These are phyloP conservation scores for Spiromastix sp. DNA, from an alignment of 2,329 filamentous ascomycete species.

Conservation along the genomic window DNA sequence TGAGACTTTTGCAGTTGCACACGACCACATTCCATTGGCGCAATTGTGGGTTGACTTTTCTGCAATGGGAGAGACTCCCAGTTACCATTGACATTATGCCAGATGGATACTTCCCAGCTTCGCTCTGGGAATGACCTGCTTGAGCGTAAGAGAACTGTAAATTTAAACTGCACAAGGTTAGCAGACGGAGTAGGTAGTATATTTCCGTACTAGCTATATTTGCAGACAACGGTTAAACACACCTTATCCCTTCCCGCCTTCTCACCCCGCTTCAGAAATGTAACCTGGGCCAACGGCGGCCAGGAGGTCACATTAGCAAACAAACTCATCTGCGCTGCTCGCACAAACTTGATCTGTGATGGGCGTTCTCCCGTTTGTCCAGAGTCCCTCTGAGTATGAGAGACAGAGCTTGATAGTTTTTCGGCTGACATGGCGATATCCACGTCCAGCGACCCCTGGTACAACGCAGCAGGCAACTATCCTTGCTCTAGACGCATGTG, in stretches of 20 bases:
- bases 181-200: not conserved
- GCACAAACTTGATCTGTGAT: conserved; percentile 24
- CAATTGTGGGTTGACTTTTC: conserved; percentile 17
- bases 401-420: no score
- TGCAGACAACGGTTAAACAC: conserved; percentile 7
- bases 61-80: conserved; percentile 51
- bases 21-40: conserved; percentile 19
- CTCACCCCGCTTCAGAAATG: conserved; percentile 41
- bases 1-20: conserved; percentile 16
- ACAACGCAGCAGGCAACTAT: no score
- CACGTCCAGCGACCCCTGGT: no score
- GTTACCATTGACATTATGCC: conserved; percentile 53
- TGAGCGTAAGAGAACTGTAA: conserved; percentile 63
- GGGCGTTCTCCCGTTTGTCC: conserved; percentile 11
- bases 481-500: no score
- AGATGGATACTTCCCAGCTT: conserved; percentile 63
- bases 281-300: conserved; percentile 68
- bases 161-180: conserved; percentile 36
- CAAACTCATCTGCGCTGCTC: conserved; percentile 35
- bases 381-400: no score
- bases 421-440: no score
- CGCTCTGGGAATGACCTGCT: conserved; percentile 43
- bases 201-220: not conserved
- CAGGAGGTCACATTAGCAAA: conserved; percentile 50
- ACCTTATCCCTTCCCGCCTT: conserved; percentile 11